Base-by-base conservation (phyloP, 139 green algal genomes). In the Coelastrella sp. region DNA sequence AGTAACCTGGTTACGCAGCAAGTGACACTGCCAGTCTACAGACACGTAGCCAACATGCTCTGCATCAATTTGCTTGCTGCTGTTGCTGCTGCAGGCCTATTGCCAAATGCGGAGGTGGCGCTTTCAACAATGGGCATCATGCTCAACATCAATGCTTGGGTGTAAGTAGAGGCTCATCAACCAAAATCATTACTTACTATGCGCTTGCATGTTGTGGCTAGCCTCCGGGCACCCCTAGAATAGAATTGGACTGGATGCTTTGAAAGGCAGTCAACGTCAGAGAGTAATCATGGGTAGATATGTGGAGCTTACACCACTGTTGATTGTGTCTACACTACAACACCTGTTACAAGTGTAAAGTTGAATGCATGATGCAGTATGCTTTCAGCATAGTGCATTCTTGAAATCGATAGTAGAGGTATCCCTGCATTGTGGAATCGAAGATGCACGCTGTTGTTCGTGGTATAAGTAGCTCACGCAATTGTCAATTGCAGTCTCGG, bases 71-170 rank as follows among this genome's bases (percentile, higher is more conserved):
- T 85, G 47, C 17, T 66, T 83, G 59, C 16, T 88, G 32, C 47
- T 78, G 65, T 65, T 88, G 80, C 80, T 61, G 77, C 47, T 23
- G 19, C 93, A 19, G 92, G 92, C 68, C 54, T 59, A 61, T 83
- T 94, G 79, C 90, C 90, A 6, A 85, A 93, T 23, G 86, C 91
- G 5, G 86, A 86, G 20, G 86, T 95, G 16, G 89, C 92, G 4
- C n/a, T 94, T 77, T 92, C 90, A 32, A 91, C 86, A 8, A 92
- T 94, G 90, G 92, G 92, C 75, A 91, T 93, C 71, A 92, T 90
- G 83, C 75, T 93, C 61, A 91, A 92, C 58, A 88, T 94, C 19
- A 87, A 81, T 32, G 85, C 83, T 11, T 88, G 83, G 83, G 66
- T 88, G 83, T 85, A 64, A 85, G 79, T 47, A 47, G 3, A 32